A percentile compares a stretch with the other conserved stretches of the same genome.
Evolutionary conservation across 768 basidiomycete species (phyloP).

Genomic region (Tulasnella sp.): DNA sequence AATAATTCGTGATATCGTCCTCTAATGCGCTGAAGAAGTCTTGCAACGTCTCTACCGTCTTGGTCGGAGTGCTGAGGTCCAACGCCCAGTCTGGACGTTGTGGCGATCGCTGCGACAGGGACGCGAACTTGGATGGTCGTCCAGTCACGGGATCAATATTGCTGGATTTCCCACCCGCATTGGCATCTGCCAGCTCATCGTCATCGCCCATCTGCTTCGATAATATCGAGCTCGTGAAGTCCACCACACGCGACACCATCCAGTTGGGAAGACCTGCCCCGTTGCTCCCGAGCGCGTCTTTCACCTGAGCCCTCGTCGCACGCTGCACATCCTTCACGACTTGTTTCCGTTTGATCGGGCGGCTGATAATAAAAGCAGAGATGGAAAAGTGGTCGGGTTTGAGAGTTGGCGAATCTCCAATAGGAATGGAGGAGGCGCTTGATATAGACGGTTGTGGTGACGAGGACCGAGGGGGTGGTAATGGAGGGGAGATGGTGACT

Average conservation of each 20-base stretch:
- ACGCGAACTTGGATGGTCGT: neutral
- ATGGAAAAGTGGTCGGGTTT: slow-evolving; percentile 31
- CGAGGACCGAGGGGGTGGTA: slow-evolving; percentile 13
- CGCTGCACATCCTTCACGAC: slow-evolving; percentile 44
- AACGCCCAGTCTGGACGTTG: neutral
- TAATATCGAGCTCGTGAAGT: slow-evolving; percentile 21
- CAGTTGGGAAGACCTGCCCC: slow-evolving; percentile 36
- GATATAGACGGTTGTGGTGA: slow-evolving; percentile 18
- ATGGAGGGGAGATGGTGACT: slow-evolving; percentile 6
- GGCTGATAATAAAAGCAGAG: slow-evolving; percentile 49
- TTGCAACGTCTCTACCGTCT: slow-evolving; percentile 48
- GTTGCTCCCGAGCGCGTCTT: slow-evolving; percentile 33
- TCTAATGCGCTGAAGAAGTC: slow-evolving; percentile 60
- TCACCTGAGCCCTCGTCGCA: slow-evolving; percentile 46
- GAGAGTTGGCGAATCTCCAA: neutral
- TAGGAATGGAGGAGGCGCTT: slow-evolving; percentile 19
- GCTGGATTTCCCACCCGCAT: neutral
- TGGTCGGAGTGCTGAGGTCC: slow-evolving; percentile 26
- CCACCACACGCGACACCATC: slow-evolving; percentile 49
- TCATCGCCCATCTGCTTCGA: neutral
- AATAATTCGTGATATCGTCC: slow-evolving; percentile 40
- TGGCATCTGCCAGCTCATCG: neutral
- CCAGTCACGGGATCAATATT: neutral
- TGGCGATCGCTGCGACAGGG: neutral
- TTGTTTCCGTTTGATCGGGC: slow-evolving; percentile 42